phyloP scores from a whole-genome alignment of 176 grass and related monocot species.

The Phoenix roebelenii region DNA sequence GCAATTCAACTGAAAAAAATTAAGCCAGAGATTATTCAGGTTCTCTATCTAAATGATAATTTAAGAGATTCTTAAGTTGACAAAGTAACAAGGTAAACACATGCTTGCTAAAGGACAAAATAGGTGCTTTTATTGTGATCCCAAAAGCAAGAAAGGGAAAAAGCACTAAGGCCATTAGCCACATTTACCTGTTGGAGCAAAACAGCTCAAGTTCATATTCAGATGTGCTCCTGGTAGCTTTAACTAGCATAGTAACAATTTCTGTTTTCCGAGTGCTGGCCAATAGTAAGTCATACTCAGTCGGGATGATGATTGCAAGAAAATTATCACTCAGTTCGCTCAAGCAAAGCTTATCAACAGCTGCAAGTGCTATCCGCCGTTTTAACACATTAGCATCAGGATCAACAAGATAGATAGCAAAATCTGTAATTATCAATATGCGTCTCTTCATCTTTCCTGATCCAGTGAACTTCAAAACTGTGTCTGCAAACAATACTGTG shows the following conservation, averaged over 20 bases:
- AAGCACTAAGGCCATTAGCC: no score
- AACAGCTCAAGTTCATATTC: slow-evolving; percentile 82
- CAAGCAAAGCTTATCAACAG: slow-evolving; percentile 68
- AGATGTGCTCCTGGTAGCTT: slow-evolving; percentile 63
- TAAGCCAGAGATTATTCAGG: no score
- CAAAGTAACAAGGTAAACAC: no score
- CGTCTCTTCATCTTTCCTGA: slow-evolving; percentile 89
- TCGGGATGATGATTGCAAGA: slow-evolving; percentile 60
- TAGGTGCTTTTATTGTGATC: no score
- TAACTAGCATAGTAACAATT: slow-evolving; percentile 56
- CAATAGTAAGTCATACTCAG: slow-evolving; percentile 80
- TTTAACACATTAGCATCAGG: slow-evolving; percentile 80
- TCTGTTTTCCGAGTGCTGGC: slow-evolving; percentile 83
- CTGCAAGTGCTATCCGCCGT: slow-evolving; percentile 82
- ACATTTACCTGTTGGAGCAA: slow-evolving; percentile 66
- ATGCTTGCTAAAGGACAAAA: no score
- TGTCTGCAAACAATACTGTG: slow-evolving; percentile 79
- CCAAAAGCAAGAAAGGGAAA: no score
- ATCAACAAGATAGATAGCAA: slow-evolving; percentile 85
- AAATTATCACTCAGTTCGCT: slow-evolving; percentile 70
- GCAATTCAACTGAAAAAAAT: no score
- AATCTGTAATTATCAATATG: slow-evolving; percentile 79
- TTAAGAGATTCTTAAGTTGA: no score
- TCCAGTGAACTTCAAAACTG: slow-evolving; percentile 59
- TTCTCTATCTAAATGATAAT: no score